Percentiles rank a stretch among this genome's conserved stretches.
These are phyloP conservation scores for Penicillium macrosclerotiorum DNA, from an alignment of 495 filamentous ascomycete species.

Conservation along the genomic window DNA sequence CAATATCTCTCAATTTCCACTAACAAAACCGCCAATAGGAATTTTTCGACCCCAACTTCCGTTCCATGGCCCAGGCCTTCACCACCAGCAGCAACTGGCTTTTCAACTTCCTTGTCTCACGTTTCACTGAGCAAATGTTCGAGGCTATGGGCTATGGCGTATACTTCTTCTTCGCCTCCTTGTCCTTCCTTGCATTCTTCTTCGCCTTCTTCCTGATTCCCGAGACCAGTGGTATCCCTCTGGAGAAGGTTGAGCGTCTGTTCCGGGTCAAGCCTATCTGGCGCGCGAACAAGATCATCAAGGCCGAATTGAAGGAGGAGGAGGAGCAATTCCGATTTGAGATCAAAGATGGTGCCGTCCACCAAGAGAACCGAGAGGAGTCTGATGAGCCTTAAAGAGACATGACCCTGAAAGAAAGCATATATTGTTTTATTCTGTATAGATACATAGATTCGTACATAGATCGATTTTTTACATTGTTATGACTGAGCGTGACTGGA, in stretches of 20 bases:
- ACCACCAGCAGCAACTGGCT: conserved; percentile 73
- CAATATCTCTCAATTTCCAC: not conserved
- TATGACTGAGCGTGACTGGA: not conserved
- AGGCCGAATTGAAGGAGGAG: conserved; percentile 46
- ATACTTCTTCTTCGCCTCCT: conserved; percentile 74
- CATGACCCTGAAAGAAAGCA: not conserved
- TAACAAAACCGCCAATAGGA: conserved; percentile 34
- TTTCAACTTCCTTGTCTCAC: conserved; percentile 71
- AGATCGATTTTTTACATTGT: not conserved
- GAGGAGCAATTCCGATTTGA: conserved; percentile 55
- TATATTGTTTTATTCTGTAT: not conserved
- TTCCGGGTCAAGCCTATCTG: conserved; percentile 57
- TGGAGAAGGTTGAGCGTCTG: conserved; percentile 54
- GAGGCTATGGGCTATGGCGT: conserved; percentile 66
- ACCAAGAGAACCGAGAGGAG: conserved; percentile 12
- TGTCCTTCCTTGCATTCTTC: conserved; percentile 64
- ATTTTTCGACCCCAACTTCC: conserved; percentile 61
- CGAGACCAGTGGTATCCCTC: conserved; percentile 60
- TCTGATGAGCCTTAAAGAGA: not conserved
- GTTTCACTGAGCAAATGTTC: conserved; percentile 78
- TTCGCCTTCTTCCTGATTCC: conserved; percentile 68
- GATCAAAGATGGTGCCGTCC: conserved; percentile 32
- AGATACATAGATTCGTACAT: not conserved
- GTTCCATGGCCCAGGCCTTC: conserved; percentile 65
- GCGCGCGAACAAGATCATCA: conserved; percentile 51